These are phyloP conservation scores for Ambrosia hybrid DNA, from an alignment of 140 eudicot species.

Conservation along the genomic window DNA sequence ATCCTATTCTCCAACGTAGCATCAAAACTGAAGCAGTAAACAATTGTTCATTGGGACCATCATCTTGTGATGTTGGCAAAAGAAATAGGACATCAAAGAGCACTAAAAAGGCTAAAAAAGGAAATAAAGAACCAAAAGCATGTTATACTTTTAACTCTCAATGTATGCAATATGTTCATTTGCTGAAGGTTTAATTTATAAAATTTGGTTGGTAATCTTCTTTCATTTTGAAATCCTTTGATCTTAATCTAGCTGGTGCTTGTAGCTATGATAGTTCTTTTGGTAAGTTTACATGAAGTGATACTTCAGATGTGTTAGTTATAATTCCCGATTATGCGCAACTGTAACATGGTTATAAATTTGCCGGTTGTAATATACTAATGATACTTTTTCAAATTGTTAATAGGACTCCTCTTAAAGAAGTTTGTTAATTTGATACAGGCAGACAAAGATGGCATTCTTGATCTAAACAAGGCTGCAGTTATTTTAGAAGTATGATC, in stretches of 20 bases:
- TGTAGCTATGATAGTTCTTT: conserved; percentile 82
- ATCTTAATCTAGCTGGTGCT: conserved; percentile 33
- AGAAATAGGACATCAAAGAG: conserved; percentile 36
- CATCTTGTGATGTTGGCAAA: conserved; percentile 27
- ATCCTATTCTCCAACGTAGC: conserved; percentile 20
- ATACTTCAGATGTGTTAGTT: not conserved
- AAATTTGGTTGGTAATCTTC: not conserved
- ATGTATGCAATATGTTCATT: not conserved
- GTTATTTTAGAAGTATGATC: conserved; percentile 51
- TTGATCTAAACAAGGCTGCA: conserved; percentile 74
- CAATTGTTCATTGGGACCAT: conserved; percentile 35
- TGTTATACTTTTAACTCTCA: conserved; percentile 33
- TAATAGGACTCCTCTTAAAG: conserved; percentile 71
- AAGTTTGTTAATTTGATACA: conserved; percentile 62
- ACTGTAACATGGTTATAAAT: conserved; percentile 12
- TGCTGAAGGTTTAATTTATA: not conserved
- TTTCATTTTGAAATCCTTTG: conserved; percentile 45
- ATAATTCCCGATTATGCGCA: not conserved
- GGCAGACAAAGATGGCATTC: conserved; percentile 57
- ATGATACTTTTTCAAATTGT: conserved; percentile 17
- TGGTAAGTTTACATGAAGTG: conserved; percentile 43
- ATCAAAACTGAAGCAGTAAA: conserved; percentile 34
- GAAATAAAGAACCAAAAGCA: conserved; percentile 36
- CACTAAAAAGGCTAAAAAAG: conserved; percentile 32
- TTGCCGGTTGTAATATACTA: not conserved